A percentile compares a stretch with the other conserved stretches of the same genome.
phyloP scores from a whole-genome alignment of 2,329 filamentous ascomycete species.

The Paradendryphiella salina region DNA sequence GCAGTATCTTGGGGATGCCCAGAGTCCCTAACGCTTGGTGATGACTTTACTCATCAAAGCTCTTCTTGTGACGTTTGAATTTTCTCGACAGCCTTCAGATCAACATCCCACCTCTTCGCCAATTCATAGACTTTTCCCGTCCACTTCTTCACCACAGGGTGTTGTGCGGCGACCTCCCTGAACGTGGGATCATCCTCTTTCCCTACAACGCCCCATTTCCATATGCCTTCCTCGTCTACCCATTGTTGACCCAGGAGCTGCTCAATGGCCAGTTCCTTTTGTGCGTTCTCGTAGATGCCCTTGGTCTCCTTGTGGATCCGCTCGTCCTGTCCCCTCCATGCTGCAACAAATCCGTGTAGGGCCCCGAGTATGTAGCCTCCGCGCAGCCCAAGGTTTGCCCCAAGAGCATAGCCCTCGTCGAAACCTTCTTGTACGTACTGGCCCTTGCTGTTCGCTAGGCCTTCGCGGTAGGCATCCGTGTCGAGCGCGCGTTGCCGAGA shows the following conservation, averaged over 20 bases:
- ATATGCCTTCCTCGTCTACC: slow-evolving; percentile 71
- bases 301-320: slow-evolving; percentile 34
- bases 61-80: slow-evolving; percentile 44
- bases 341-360: slow-evolving; percentile 69
- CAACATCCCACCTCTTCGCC: slow-evolving; percentile 48
- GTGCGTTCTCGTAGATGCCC: slow-evolving; percentile 51
- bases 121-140: slow-evolving; percentile 50
- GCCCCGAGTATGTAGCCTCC: slow-evolving; percentile 77
- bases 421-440: slow-evolving; percentile 82
- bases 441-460: slow-evolving; percentile 75
- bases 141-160: slow-evolving; percentile 71
- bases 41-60: slow-evolving; percentile 17
- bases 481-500: slow-evolving; percentile 75
- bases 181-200: slow-evolving; percentile 44
- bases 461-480: slow-evolving; percentile 89
- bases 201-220: slow-evolving; percentile 63
- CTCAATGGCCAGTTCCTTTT: slow-evolving; percentile 62
- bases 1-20: too few relatives aligned
- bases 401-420: slow-evolving; percentile 85
- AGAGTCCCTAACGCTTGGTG: not conserved
- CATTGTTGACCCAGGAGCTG: slow-evolving; percentile 67
- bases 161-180: slow-evolving; percentile 60
- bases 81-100: slow-evolving; percentile 46
- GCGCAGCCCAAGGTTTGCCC: slow-evolving; percentile 74
- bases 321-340: slow-evolving; percentile 45